Evolutionary conservation across 139 green algal species (phyloP).

Genomic region (Micractinium conductrix): DNA sequence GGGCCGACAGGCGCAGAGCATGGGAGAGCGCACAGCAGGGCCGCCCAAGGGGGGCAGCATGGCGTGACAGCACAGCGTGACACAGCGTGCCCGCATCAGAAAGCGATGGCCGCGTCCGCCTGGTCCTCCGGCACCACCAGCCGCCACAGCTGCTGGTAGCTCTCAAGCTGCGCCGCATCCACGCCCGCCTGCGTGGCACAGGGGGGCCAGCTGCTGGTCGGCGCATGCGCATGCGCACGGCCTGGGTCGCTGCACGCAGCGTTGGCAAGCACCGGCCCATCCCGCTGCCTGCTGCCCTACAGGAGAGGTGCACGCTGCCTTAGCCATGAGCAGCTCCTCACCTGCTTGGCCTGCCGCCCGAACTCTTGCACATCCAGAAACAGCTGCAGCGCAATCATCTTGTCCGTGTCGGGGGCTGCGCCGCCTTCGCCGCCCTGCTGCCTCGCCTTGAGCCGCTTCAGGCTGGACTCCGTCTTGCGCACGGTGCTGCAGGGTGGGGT

Average conservation of each 20-base stretch:
- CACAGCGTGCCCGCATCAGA: too few relatives aligned
- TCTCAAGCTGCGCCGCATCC: slow-evolving; percentile 31
- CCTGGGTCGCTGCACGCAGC: too few relatives aligned
- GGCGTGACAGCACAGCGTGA: background rate
- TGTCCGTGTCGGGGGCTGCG: slow-evolving; percentile 80
- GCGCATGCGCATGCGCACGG: too few relatives aligned
- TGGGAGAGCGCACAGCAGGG: too few relatives aligned
- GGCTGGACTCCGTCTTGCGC: slow-evolving; percentile 86
- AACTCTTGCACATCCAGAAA: slow-evolving; percentile 82
- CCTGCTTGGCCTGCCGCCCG: slow-evolving; percentile 52
- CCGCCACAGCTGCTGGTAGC: slow-evolving; percentile 45
- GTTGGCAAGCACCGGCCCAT: too few relatives aligned
- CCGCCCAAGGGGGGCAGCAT: background rate
- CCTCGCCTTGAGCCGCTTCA: slow-evolving; percentile 84
- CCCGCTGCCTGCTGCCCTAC: too few relatives aligned
- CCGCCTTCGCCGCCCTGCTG: slow-evolving; percentile 54
- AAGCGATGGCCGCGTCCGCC: background rate
- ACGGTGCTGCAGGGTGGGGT: slow-evolving; percentile 56
- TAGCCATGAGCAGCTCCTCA: background rate
- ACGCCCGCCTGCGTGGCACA: slow-evolving; percentile 42
- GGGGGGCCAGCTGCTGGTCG: too few relatives aligned
- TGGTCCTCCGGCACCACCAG: slow-evolving; percentile 30
- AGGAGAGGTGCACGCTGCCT: too few relatives aligned
- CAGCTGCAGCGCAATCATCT: slow-evolving; percentile 91
- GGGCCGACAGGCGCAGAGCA: too few relatives aligned